Evolutionary conservation across 2,329 filamentous ascomycete species (phyloP), one percentile per base, ranked within the genome.

Genomic region (Sporothrix sp.): DNA sequence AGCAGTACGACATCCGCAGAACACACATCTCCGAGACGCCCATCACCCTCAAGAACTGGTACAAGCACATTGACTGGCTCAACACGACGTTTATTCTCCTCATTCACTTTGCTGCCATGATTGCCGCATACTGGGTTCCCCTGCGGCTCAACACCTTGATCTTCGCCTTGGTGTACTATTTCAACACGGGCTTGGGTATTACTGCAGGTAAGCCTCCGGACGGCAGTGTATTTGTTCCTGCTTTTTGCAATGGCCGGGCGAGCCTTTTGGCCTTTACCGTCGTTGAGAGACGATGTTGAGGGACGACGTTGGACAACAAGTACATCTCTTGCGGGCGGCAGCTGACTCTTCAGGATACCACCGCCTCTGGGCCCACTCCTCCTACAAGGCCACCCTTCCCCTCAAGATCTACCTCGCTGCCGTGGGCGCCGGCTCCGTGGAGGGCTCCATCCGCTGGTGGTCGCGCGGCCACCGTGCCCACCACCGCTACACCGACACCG

Each of bases 61-160:
- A 89, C 71, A 84, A 90, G 71, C 89, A 95, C 65, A 78, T 95
- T 73, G 89, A 95, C 76, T 95, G 89, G 88, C 76, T 95, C 58
- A 95, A 95, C 68, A 82, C 87, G 56, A 77, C 75, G 56, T 78
- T 95, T 65, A 91, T 95, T 65, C 68, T 94, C 58, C 74, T 84
- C 58, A 76, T 95, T 40, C 89, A 90, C 37, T 55, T 90, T 43
- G 73, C 78, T 52, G 89, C 89, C 56, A 77, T 84, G 63, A 68
- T 93, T 59, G 76, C 80, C 50, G 76, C 88, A 47, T 81, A 85
- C 69, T 95, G 84, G 83, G 84, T 87, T 40, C 87, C 87, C 51
- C 71, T 91, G 30, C 73, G 79, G 45, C 67, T 74, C 57, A 81
- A 87, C 68, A 94, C 87, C 3, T 76, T 80, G 56, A 63, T 87